Conservation (phyloP, 768 basidiomycete species). For the Tylopilus felleus region DNA sequence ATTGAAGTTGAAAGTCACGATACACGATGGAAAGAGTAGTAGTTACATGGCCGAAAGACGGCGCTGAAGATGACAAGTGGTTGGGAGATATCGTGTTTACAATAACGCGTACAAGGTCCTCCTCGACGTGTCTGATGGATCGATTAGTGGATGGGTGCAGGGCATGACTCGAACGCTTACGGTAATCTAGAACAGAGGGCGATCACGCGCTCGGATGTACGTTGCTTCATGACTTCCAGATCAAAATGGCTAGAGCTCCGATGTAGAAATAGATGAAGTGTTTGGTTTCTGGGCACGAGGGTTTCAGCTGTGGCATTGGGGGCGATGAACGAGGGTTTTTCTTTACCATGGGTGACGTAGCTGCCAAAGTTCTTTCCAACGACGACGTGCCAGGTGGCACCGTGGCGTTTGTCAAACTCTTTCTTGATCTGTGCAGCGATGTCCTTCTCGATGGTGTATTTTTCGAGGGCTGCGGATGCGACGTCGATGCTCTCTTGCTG, state of each 20-base stretch:
- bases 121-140: slow-evolving; percentile 15
- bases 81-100: slow-evolving; percentile 22
- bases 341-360: slow-evolving; percentile 88
- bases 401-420: slow-evolving; percentile 90
- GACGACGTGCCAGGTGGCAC: slow-evolving; percentile 97
- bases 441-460: slow-evolving; percentile 95
- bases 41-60: slow-evolving; percentile 23
- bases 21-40: slow-evolving; percentile 19
- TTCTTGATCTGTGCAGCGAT: slow-evolving; percentile 98
- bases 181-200: slow-evolving; percentile 20
- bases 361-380: slow-evolving; percentile 99
- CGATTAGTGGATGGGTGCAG: background rate
- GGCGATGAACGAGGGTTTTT: background rate
- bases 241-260: slow-evolving; percentile 86
- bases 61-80: slow-evolving; percentile 8
- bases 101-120: slow-evolving; percentile 20
- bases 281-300: slow-evolving; percentile 72
- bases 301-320: slow-evolving; percentile 8
- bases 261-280: slow-evolving; percentile 99
- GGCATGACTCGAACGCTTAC: slow-evolving; percentile 12
- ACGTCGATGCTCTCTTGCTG: slow-evolving; percentile 93
- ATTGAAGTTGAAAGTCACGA: background rate
- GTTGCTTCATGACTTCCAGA: slow-evolving; percentile 80
- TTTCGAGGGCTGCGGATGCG: slow-evolving; percentile 79
- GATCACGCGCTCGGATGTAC: background rate